Evolutionary conservation across 2,329 filamentous ascomycete genomes (phyloP).

Genomic region (Calonectria crousiana): DNA sequence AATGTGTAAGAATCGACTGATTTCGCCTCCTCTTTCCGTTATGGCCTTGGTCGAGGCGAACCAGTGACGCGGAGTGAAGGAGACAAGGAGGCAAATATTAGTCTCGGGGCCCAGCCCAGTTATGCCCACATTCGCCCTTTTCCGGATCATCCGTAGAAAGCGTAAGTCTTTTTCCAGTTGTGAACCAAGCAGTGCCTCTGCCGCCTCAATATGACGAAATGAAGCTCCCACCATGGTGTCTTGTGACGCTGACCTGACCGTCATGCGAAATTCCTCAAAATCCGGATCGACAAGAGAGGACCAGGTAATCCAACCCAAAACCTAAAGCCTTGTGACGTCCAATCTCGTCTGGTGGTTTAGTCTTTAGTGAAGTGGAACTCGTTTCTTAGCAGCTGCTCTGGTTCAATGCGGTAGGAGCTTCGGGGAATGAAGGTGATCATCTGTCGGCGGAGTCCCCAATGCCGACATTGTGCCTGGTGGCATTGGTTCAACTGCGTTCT

Average conservation of each 20-base stretch:
- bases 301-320: background rate
- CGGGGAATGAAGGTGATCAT: background rate
- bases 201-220: background rate
- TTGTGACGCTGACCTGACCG: background rate
- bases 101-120: background rate
- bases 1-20: constrained; percentile 7
- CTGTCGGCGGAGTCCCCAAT: background rate
- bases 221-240: background rate
- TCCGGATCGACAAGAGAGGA: background rate
- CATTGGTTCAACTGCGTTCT: background rate
- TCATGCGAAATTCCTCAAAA: background rate
- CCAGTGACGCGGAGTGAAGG: background rate
- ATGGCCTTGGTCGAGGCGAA: background rate
- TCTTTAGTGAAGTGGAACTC: background rate
- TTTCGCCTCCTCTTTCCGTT: background rate
- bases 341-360: background rate
- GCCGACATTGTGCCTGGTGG: background rate
- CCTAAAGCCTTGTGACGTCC: background rate
- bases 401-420: background rate
- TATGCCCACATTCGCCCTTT: background rate
- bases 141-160: constrained; percentile 5
- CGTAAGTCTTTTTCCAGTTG: background rate
- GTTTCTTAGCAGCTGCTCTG: background rate
- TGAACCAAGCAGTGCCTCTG: background rate
- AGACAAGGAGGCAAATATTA: constrained; percentile 8